Percentiles rank a stretch among this genome's conserved stretches.
These are phyloP conservation scores for Backusella sp. DNA, from an alignment of 192 early-diverging fungal species.

Conservation along the genomic window DNA sequence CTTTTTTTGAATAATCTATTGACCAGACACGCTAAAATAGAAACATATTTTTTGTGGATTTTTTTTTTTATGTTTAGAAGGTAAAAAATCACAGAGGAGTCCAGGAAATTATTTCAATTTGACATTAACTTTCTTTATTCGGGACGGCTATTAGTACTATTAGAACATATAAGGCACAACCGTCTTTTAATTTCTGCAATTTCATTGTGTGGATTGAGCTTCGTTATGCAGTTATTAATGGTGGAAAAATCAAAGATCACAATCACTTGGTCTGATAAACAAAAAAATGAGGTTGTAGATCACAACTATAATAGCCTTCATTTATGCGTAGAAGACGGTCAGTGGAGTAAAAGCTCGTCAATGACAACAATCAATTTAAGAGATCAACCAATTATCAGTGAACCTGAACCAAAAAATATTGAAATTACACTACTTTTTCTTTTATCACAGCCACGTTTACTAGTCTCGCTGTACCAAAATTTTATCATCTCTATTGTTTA, in stretches of 20 bases:
- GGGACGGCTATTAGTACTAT: neutral
- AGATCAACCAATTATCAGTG: neutral
- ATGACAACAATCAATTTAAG: neutral
- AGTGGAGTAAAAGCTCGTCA: conserved; percentile 13
- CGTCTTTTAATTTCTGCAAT: neutral
- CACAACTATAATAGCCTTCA: neutral
- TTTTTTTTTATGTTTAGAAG: neutral
- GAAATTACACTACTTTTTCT: neutral
- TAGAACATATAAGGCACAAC: neutral
- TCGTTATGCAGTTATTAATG: neutral
- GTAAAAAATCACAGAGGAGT: neutral
- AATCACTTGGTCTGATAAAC: neutral
- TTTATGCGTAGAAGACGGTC: conserved; percentile 1
- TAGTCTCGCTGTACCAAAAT: neutral
- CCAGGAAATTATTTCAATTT: neutral
- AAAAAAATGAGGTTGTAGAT: neutral
- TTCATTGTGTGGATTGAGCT: neutral
- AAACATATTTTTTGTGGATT: neutral
- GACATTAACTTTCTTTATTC: neutral
- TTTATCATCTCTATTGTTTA: neutral
- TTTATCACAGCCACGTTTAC: neutral
- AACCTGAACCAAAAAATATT: neutral
- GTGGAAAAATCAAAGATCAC: conserved; percentile 2
- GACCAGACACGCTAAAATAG: too few relatives aligned
- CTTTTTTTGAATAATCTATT: neutral